These are phyloP conservation scores for Neurospora sp. DNA, from an alignment of 495 filamentous ascomycete species.

Conservation along the genomic window DNA sequence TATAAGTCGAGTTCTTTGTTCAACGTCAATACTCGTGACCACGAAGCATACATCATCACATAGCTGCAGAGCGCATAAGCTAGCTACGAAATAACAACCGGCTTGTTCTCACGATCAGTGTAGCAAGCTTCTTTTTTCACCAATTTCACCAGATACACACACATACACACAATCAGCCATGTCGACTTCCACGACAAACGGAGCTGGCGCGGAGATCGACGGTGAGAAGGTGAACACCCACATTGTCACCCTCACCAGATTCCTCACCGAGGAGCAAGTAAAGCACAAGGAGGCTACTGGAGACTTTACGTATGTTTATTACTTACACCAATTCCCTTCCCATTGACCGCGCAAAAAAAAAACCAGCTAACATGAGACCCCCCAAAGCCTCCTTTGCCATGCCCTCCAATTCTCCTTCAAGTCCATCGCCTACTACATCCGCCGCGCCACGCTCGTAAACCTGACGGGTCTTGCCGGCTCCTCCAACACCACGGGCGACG, in stretches of 20 bases:
- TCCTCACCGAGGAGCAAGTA: conserved; percentile 88
- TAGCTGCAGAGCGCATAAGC: neutral
- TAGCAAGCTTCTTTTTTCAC: neutral
- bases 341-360: neutral
- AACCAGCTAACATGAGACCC: neutral
- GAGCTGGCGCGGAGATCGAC: conserved; percentile 22
- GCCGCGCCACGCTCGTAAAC: conserved; percentile 93
- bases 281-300: conserved; percentile 93
- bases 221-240: conserved; percentile 82
- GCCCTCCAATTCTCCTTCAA: conserved; percentile 99
- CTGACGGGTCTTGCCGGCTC: conserved; percentile 90
- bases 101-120: neutral
- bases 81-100: neutral
- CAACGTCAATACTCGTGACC: neutral
- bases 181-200: conserved; percentile 21
- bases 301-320: conserved; percentile 77
- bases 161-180: conserved; percentile 6
- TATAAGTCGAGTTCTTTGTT: neutral
- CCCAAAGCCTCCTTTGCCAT: conserved; percentile 76
- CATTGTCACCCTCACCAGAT: conserved; percentile 89
- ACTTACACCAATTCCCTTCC: neutral
- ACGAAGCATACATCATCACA: neutral
- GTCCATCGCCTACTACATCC: conserved; percentile 98
- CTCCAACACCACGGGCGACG: conserved; percentile 90
- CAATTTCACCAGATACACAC: neutral